Evolutionary conservation across 1,284 basidiomycete genomes (phyloP).

Genomic region (Serendipita sp.): DNA sequence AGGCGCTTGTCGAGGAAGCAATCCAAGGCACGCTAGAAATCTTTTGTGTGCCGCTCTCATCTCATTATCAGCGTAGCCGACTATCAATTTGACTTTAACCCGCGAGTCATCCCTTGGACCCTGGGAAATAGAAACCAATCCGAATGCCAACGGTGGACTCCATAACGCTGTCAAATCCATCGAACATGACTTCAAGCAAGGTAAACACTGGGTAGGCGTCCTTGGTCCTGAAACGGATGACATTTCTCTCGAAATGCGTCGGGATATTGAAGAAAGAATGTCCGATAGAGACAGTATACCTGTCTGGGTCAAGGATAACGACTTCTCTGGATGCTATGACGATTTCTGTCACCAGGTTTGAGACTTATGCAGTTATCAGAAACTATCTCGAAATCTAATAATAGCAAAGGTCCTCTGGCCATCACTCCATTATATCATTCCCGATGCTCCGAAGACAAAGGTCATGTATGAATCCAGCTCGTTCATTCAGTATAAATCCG

Average conservation of each 20-base stretch:
- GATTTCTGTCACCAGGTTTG: constrained; percentile 72
- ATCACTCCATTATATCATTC: constrained; percentile 72
- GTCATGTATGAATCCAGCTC: constrained; percentile 61
- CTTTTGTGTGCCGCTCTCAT: neutral
- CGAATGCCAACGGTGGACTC: constrained; percentile 65
- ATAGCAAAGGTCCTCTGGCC: constrained; percentile 62
- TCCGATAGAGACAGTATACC: constrained; percentile 45
- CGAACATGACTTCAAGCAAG: constrained; percentile 31
- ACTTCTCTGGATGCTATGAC: constrained; percentile 60
- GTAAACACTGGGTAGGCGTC: constrained; percentile 69
- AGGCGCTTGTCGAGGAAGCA: neutral
- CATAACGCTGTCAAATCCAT: constrained; percentile 65
- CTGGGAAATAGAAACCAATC: constrained; percentile 51
- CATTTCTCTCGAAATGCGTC: constrained; percentile 40
- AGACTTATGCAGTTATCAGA: neutral
- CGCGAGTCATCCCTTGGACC: constrained; percentile 15
- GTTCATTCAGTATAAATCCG: constrained; percentile 65
- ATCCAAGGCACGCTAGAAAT: neutral
- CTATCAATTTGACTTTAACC: neutral
- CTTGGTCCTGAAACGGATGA: constrained; percentile 53
- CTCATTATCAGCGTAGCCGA: neutral
- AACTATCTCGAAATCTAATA: constrained; percentile 1
- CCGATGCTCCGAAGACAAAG: constrained; percentile 73
- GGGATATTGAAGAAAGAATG: constrained; percentile 48
- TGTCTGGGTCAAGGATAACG: constrained; percentile 52